Evolutionary conservation across 1,139 yeast species (phyloP), one percentile per base, ranked within the genome.

Genomic region (Nakaseomyces glabratus): DNA sequence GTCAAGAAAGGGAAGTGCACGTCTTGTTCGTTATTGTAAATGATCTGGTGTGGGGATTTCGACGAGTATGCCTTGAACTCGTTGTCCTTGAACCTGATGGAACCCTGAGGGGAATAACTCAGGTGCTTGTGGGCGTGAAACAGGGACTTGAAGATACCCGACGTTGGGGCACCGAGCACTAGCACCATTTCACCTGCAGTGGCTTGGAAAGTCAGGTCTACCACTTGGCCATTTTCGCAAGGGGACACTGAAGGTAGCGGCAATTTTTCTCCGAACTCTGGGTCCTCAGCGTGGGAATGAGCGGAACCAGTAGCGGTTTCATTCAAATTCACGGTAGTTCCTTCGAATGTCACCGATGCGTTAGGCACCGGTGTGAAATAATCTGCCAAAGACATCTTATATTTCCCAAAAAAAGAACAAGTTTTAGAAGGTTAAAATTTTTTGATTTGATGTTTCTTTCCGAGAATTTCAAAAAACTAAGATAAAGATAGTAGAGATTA

Each of bases 1-100:
- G 63, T 52, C 41, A 69, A 57, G 47, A 63, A 66, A 6, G 73
- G 73, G 51, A 68, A 67, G 53, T 69, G 74, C 15, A 55, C 52
- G 53, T 69, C 74, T 25, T 65, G 57, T 55, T 68, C 73, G 13
- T 71, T 69, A 23, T 67, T 65, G 43, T 68, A 68, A 28, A 69
- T 54, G 20, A 68, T 61, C 40, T 65, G 65, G 36, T 68, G 44
- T 35, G 47, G 47, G 39, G 51, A 34, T 38, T 37, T 38, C 4
- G 39, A 25, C 4, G 48, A 38, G 36, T 41, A 49, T 1, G 35
- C 34, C 33, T 43, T 43, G 31, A 32, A 65, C 48, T 46, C 49
- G 28, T 47, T 40, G 22, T 41, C 41, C 34, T 48, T 46, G 45
- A 39, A 51, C 36, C 20, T 48, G 46, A 31, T 28, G 24, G 45